A percentile compares a stretch with the other conserved stretches of the same genome.
These are phyloP conservation scores for Stevia rebaudiana DNA, from an alignment of 140 eudicot species.

Conservation along the genomic window DNA sequence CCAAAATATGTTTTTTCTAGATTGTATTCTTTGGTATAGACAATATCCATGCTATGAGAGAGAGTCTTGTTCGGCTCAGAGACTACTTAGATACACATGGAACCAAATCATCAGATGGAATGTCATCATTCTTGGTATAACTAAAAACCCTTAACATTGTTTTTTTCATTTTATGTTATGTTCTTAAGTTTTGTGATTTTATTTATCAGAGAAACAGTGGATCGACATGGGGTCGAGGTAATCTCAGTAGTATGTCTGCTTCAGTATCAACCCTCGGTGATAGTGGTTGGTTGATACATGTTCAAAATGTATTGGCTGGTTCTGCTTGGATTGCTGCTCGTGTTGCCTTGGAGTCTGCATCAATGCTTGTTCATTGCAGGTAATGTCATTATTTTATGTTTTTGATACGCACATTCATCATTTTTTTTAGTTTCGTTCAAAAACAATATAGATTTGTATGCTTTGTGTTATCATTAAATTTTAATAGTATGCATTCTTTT, in stretches of 20 bases:
- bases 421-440: neutral
- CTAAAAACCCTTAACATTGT: neutral
- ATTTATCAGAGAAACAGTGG: slow-evolving; percentile 81
- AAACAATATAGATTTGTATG: neutral
- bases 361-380: slow-evolving; percentile 99
- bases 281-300: slow-evolving; percentile 90
- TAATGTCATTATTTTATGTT: slow-evolving; percentile 20
- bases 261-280: slow-evolving; percentile 98
- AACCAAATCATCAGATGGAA: slow-evolving; percentile 87
- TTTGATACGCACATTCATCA: neutral
- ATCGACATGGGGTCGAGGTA: slow-evolving; percentile 92
- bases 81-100: slow-evolving; percentile 98
- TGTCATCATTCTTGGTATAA: slow-evolving; percentile 84
- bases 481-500: neutral
- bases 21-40: slow-evolving; percentile 95
- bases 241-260: slow-evolving; percentile 97
- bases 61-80: slow-evolving; percentile 89
- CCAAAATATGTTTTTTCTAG: slow-evolving; percentile 38
- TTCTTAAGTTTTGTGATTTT: neutral
- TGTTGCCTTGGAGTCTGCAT: slow-evolving; percentile 81
- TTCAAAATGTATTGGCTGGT: slow-evolving; percentile 91
- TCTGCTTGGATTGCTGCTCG: slow-evolving; percentile 99
- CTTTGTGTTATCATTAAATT: neutral
- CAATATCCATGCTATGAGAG: slow-evolving; percentile 97
- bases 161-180: neutral